Evolutionary conservation across 176 grass and related monocot genomes (phyloP), one percentile per base, ranked within the genome.

Genomic region (Calamus simplicifolius): DNA sequence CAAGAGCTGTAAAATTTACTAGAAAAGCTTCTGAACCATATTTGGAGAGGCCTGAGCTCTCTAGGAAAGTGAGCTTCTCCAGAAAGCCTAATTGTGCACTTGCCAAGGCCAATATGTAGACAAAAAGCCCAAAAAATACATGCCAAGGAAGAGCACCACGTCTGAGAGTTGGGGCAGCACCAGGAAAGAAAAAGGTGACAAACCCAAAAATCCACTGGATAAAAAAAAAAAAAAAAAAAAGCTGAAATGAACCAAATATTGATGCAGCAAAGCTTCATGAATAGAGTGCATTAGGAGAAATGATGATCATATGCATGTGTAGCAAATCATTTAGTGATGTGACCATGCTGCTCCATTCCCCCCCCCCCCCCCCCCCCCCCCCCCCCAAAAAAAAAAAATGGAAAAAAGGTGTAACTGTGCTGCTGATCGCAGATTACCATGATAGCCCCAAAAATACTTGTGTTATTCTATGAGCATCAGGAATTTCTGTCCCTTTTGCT

Each of bases 1-100:
- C 59, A 7, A 98, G 56, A 6, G 78, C 87, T 12, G 81, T 98
- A 61, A 70, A 88, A 70, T 98, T 98, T 59, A 98, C 93, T 28
- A 92, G 79, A 51, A 85, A 66, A 16, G 87, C 84, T 77, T 98
- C 84, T 26, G 81, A 25, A 57, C 93, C 76, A 56, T 88, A 98
- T 58, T 88, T 92, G 53, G 72, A 70, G 60, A 98, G 76, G 27
- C 84, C 81, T 15, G 56, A 19, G 73, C 13, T 92, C 82, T 98
- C 66, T n/a, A 98, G 78, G 73, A 98, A 88, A 6, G 87, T 88
- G 48, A 92, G 81, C 65, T 98, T 98, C 81, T 98, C 84, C 65
- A 98, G 73, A 49, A 92, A 76, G 3, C 93, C 93, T 61, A 98
- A 71, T 76, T 88, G 58, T 51, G 87, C 69, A 16, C 81, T 98